Evolutionary conservation across 1,284 basidiomycete species (phyloP).

Genomic region (Ustilago hordei): DNA sequence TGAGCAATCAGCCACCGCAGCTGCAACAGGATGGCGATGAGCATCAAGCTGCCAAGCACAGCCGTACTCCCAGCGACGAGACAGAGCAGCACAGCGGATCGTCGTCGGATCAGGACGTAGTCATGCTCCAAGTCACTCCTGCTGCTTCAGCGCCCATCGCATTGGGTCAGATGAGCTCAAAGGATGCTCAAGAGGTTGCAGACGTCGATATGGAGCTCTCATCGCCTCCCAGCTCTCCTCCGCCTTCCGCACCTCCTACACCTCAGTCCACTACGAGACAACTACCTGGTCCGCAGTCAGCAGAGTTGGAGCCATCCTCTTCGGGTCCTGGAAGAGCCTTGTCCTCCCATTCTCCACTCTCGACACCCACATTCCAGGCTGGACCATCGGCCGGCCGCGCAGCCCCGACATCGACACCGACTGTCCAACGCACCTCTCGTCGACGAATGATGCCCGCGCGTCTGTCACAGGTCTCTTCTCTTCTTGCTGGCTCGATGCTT

Average conservation of each 20-base stretch:
- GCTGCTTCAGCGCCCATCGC: background rate
- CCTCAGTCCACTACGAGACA: background rate
- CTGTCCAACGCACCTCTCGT: conserved; percentile 29
- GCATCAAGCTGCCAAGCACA: background rate
- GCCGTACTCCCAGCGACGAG: conserved; percentile 13
- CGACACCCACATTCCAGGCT: conserved; percentile 9
- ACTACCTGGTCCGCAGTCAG: background rate
- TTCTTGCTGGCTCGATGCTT: conserved; percentile 52
- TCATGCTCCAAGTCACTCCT: conserved; percentile 5
- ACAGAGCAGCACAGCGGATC: conserved; percentile 9
- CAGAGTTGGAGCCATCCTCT: conserved; percentile 15
- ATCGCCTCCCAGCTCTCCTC: conserved; percentile 38
- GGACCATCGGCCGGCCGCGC: background rate
- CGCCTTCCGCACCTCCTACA: conserved; percentile 18
- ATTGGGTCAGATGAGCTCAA: background rate
- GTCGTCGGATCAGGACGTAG: conserved; percentile 2
- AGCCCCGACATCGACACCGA: conserved; percentile 12
- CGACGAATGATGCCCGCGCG: conserved; percentile 53
- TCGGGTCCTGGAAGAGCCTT: conserved; percentile 7
- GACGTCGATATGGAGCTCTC: conserved; percentile 40
- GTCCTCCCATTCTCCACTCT: conserved; percentile 2
- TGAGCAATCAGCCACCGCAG: background rate
- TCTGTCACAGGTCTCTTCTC: conserved; percentile 49
- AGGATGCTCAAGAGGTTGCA: conserved; percentile 29
- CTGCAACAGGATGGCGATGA: background rate